Evolutionary conservation across 306 rosid species (phyloP).

Genomic region (Begonia peltatifolia): DNA sequence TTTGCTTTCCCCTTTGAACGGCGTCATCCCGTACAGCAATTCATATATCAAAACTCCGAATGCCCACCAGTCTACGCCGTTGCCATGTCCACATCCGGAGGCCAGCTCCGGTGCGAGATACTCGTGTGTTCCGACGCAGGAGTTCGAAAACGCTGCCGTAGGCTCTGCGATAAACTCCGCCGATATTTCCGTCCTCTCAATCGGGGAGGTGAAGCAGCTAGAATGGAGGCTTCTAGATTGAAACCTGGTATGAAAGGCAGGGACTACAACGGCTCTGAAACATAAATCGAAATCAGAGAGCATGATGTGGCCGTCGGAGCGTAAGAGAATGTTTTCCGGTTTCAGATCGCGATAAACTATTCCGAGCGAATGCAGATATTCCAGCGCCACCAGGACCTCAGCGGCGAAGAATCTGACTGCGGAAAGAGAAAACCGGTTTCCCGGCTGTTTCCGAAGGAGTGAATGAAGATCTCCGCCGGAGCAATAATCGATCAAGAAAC

Average conservation of each 20-base stretch:
- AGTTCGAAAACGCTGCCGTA: conserved; percentile 50
- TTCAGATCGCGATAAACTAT: conserved; percentile 71
- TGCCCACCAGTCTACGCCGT: conserved; percentile 98
- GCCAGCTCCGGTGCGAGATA: conserved; percentile 79
- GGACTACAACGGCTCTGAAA: conserved; percentile 54
- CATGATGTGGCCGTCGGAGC: conserved; percentile 89
- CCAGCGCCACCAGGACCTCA: conserved; percentile 62
- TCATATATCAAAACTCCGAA: conserved; percentile 66
- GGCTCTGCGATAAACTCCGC: conserved; percentile 83
- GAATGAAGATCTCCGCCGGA: conserved; percentile 75
- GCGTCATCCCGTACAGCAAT: conserved; percentile 58
- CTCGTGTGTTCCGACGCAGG: conserved; percentile 90
- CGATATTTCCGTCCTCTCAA: background rate
- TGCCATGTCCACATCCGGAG: conserved; percentile 61
- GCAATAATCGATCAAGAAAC: conserved; percentile 85
- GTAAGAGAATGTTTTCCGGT: conserved; percentile 70
- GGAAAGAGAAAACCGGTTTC: conserved; percentile 14
- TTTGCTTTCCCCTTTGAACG: conserved; percentile 64
- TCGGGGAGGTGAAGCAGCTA: conserved; percentile 19
- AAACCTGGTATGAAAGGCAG: conserved; percentile 12
- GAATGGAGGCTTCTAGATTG: background rate
- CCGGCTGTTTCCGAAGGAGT: conserved; percentile 48
- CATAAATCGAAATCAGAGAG: conserved; percentile 83
- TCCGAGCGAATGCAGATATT: conserved; percentile 76
- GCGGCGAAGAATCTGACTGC: conserved; percentile 64